A percentile compares a stretch with the other conserved stretches of the same genome.
phyloP scores from a whole-genome alignment of 441 rosid genomes.

The Flueggea neowawraea region DNA sequence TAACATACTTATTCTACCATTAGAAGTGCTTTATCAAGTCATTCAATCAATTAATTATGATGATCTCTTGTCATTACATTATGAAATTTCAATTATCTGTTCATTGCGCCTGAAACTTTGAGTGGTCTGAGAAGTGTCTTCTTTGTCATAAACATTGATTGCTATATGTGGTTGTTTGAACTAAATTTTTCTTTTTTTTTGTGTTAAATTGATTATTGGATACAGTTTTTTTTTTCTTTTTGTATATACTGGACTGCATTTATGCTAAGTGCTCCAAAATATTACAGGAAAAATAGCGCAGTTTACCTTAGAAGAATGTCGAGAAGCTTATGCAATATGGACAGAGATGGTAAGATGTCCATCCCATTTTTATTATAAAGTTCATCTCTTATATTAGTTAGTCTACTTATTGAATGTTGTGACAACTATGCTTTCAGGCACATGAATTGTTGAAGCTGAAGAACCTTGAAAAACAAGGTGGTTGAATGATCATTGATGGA shows the following conservation, averaged over 20 bases:
- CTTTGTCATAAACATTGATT: too few species aligned
- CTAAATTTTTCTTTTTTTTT: too few species aligned
- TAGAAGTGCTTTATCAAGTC: too few species aligned
- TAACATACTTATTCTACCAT: too few species aligned
- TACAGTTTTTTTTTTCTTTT: too few species aligned
- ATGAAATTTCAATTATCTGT: too few species aligned
- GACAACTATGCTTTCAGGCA: conserved; percentile 46
- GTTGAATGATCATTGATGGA: conserved; percentile 17
- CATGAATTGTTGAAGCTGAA: conserved; percentile 70
- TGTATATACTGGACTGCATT: background rate
- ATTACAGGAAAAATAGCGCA: conserved; percentile 82
- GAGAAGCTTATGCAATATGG: conserved; percentile 81
- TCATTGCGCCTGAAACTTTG: too few species aligned
- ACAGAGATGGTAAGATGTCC: conserved; percentile 51
- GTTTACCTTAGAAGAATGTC: conserved; percentile 87
- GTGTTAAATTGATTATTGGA: too few species aligned
- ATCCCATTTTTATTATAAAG: conserved; percentile 4
- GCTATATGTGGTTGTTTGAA: too few species aligned
- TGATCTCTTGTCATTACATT: too few species aligned
- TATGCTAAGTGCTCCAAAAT: conserved; percentile 8
- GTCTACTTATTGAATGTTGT: background rate
- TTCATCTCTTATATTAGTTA: conserved; percentile 10
- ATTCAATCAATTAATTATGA: too few species aligned
- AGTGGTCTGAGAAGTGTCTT: too few species aligned
- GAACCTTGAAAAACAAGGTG: conserved; percentile 61